Percentiles rank a stretch among this genome's conserved stretches.
Evolutionary conservation across 2,329 filamentous ascomycete species (phyloP).

Genomic region (Passalora sequoiae): DNA sequence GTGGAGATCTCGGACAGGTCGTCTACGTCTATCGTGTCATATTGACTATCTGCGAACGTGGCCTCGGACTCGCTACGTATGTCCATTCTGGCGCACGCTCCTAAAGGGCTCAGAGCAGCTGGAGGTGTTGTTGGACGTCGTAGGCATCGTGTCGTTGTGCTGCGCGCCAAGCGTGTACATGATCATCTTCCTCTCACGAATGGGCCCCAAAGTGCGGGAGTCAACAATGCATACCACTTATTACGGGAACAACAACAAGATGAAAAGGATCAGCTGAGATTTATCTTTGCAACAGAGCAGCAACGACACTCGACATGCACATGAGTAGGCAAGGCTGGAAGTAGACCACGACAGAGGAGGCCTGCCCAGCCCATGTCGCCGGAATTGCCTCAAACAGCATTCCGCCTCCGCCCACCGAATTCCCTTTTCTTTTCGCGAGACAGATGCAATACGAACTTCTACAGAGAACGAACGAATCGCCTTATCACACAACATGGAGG

Average conservation of each 20-base stretch:
- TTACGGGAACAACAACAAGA: too few relatives aligned
- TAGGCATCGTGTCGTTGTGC: too few relatives aligned
- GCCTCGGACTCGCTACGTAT: slow-evolving; percentile 14
- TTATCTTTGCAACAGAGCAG: too few relatives aligned
- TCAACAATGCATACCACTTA: too few relatives aligned
- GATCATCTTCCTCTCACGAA: too few relatives aligned
- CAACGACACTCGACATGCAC: too few relatives aligned
- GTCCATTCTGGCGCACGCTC: slow-evolving; percentile 23
- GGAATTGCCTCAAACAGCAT: slow-evolving; percentile 1
- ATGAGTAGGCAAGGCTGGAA: not conserved
- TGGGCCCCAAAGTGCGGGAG: too few relatives aligned
- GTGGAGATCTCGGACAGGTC: slow-evolving; percentile 30
- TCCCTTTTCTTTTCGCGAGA: not conserved
- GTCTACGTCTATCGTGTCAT: slow-evolving; percentile 34
- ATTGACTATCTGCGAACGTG: slow-evolving; percentile 25
- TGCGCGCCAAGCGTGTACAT: too few relatives aligned
- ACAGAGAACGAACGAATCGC: too few relatives aligned
- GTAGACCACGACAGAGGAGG: not conserved
- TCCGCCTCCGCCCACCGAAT: not conserved
- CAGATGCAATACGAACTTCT: too few relatives aligned
- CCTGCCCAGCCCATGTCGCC: not conserved
- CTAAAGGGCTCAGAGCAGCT: slow-evolving; percentile 29
- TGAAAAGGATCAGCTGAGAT: too few relatives aligned
- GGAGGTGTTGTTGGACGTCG: slow-evolving; percentile 24
- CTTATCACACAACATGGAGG: too few relatives aligned